Evolutionary conservation across 805 yeast species (phyloP).

Genomic region (Geotrichum ghanense): DNA sequence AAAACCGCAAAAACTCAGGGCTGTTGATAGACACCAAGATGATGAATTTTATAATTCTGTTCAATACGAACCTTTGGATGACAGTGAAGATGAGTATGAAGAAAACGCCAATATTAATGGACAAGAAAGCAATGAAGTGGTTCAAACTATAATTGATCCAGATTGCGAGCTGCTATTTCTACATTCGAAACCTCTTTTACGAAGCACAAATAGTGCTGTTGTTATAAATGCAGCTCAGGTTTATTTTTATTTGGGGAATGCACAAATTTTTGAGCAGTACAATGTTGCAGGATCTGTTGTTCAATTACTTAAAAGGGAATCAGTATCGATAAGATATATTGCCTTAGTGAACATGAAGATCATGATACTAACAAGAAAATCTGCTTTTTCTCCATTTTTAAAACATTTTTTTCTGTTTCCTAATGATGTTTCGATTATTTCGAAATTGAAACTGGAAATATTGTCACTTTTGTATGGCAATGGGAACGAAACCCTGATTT

Average conservation of each 20-base stretch:
- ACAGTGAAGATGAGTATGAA: conserved; percentile 6
- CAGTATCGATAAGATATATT: conserved; percentile 23
- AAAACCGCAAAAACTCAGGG: conserved; percentile 35
- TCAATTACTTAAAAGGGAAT: conserved; percentile 28
- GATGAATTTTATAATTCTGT: conserved; percentile 22
- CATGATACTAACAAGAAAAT: conserved; percentile 26
- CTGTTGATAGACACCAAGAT: conserved; percentile 29
- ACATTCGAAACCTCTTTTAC: conserved; percentile 35
- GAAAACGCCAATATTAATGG: conserved; percentile 3
- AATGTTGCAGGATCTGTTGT: conserved; percentile 42
- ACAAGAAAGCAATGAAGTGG: conserved; percentile 16
- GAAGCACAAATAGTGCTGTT: conserved; percentile 47
- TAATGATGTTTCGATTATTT: conserved; percentile 33
- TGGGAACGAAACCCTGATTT: conserved; percentile 37
- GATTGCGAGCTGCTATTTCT: conserved; percentile 49
- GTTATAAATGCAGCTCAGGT: conserved; percentile 50
- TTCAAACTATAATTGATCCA: conserved; percentile 28
- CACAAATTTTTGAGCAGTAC: conserved; percentile 36
- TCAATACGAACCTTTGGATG: conserved; percentile 1
- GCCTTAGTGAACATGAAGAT: conserved; percentile 39
- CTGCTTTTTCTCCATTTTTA: conserved; percentile 22
- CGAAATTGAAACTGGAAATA: conserved; percentile 48
- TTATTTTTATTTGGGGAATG: conserved; percentile 46
- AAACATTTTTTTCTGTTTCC: conserved; percentile 42
- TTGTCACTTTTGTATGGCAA: conserved; percentile 48